Percentiles rank a stretch among this genome's conserved stretches.
These are phyloP conservation scores for Hanseniaspora gamundiae DNA, from an alignment of 1,139 yeast species.

Conservation along the genomic window DNA sequence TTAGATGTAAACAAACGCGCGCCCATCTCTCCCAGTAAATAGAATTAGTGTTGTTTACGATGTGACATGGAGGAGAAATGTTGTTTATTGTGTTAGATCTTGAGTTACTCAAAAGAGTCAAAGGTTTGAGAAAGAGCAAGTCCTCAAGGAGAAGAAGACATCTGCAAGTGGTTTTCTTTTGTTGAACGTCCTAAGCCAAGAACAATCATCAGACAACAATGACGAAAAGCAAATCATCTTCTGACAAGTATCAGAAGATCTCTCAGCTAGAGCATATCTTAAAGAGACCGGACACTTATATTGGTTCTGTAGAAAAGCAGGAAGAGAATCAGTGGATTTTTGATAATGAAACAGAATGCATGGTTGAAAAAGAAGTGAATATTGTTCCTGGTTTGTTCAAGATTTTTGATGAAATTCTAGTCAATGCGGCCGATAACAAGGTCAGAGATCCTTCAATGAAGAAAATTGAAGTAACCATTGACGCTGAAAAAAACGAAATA, in stretches of 20 bases:
- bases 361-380: slow-evolving; percentile 59
- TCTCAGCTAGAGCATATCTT: slow-evolving; percentile 93
- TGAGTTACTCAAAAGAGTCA: too few species aligned
- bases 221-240: slow-evolving; percentile 31
- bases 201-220: slow-evolving; percentile 1
- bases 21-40: too few species aligned
- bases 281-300: slow-evolving; percentile 95
- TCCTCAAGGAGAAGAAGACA: too few species aligned
- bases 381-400: slow-evolving; percentile 95
- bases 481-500: slow-evolving; percentile 61
- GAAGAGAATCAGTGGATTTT: slow-evolving; percentile 79
- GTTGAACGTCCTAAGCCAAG: too few species aligned
- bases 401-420: slow-evolving; percentile 93
- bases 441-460: slow-evolving; percentile 90
- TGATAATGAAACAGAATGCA: slow-evolving; percentile 55
- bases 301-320: slow-evolving; percentile 84
- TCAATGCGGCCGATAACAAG: slow-evolving; percentile 97
- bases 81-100: too few species aligned
- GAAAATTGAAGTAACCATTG: slow-evolving; percentile 66
- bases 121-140: too few species aligned
- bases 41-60: too few species aligned
- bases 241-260: slow-evolving; percentile 84
- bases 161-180: too few species aligned
- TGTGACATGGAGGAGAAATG: too few species aligned
- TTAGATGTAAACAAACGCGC: background rate